Base-by-base conservation (phyloP, 2,329 filamentous ascomycete species). In the Metarhizium rileyi region DNA sequence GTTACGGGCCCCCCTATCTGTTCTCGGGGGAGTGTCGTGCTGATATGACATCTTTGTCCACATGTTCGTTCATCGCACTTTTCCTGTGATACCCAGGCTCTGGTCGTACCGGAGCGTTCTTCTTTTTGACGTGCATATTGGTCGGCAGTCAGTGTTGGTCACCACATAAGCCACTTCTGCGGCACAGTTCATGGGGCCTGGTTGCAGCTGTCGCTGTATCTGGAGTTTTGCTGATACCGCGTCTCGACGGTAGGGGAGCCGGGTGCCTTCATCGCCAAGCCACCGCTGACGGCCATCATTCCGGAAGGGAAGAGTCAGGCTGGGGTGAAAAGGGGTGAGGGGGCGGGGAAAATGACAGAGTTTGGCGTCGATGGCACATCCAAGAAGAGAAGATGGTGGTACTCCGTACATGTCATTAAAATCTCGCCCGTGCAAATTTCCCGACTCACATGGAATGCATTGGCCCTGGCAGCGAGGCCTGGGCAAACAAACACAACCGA, bases 71-170 rank as follows among this genome's bases (percentile, higher is more conserved):
- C n/a, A 8, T 30, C 35, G 14, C 26, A 27, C 33, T 18, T 28
- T 22, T 36, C 10, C 3, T 20, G n/a, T 38, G 30, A 28, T 33
- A 50, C 42, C 6, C 33, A 27, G 42, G 35, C 25, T 42, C 33
- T 23, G 33, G 43, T 50, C 46, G 25, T 44, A 42, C 48, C n/a
- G 16, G 43, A 46, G 41, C 23, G 33, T 20, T 36, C 7, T 33
- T 25, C 23, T 38, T 46, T 50, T 46, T 50, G 36, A 50, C 53
- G 48, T 52, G 56, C 55, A 53, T 47, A 50, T 44, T 46, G 25
- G 46, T 46, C 49, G 53, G 52, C 56, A 53, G 52, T 49, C 50
- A 48, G 42, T 38, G 51, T 46, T 52, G 52, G 53, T 57, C 55
- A 53, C 52, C 47, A 52, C 53, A 40, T 49, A 47, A 42, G 49